phyloP scores from a whole-genome alignment of 306 rosid genomes.

The Trichosanthes cucumerina region DNA sequence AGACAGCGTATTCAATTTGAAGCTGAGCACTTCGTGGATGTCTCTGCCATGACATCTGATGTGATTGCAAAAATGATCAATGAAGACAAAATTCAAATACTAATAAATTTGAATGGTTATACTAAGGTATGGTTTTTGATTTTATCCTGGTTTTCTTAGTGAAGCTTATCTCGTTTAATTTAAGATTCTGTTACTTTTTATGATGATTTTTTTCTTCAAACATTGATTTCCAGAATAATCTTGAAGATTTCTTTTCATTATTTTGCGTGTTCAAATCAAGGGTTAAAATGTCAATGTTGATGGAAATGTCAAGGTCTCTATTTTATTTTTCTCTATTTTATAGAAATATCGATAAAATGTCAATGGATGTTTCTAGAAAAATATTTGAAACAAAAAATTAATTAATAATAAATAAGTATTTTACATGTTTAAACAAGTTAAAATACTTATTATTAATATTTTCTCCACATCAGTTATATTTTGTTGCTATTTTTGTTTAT shows the following conservation, averaged over 20 bases:
- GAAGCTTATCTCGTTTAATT: background rate
- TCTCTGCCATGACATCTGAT: constrained; percentile 85
- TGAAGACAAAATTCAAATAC: constrained; percentile 72
- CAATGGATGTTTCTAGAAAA: no score
- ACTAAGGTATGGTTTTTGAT: constrained; percentile 55
- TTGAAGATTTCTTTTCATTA: background rate
- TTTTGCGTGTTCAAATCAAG: background rate
- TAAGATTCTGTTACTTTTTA: background rate
- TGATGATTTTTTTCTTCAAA: background rate
- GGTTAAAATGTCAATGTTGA: no score
- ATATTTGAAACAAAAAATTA: no score
- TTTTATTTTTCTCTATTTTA: no score
- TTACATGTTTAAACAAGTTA: no score
- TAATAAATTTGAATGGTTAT: constrained; percentile 93
- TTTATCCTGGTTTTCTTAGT: background rate
- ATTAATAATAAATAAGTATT: no score
- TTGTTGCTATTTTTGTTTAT: no score
- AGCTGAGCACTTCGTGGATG: constrained; percentile 86
- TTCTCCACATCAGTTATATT: no score
- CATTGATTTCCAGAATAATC: background rate
- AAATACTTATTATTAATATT: no score
- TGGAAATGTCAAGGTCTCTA: no score
- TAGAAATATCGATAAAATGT: no score
- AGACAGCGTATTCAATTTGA: constrained; percentile 86
- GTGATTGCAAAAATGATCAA: constrained; percentile 79